phyloP scores from a whole-genome alignment of 805 yeast species.

The Debaryomyces castellii region DNA sequence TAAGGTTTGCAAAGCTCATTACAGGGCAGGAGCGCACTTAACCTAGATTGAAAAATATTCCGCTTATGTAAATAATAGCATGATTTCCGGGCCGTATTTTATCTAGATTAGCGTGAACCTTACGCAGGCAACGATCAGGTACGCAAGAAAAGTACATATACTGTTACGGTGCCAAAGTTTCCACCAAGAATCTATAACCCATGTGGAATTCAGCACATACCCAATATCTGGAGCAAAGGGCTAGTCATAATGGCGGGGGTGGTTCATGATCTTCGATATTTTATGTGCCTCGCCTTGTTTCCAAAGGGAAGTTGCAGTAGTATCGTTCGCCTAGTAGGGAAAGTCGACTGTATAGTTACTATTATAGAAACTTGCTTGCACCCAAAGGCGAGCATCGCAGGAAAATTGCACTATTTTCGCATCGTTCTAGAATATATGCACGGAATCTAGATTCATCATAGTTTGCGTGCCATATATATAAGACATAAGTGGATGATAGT shows the following conservation, averaged over 20 bases:
- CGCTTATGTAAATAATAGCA: neutral
- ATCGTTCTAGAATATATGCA: neutral
- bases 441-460: neutral
- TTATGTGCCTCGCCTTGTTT: too few relatives aligned
- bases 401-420: neutral
- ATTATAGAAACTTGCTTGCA: neutral
- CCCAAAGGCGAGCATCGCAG: constrained; percentile 1
- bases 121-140: neutral
- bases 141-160: too few relatives aligned
- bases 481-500: neutral
- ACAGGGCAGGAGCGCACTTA: neutral
- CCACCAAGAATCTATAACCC: neutral
- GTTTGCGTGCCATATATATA: neutral
- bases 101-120: neutral
- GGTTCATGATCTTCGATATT: too few relatives aligned
- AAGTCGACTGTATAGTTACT: neutral
- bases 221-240: too few relatives aligned
- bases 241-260: neutral
- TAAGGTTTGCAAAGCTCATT: too few relatives aligned
- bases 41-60: neutral
- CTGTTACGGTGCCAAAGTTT: neutral
- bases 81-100: neutral
- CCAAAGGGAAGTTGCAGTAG: too few relatives aligned
- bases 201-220: too few relatives aligned
- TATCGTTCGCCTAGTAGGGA: neutral